Conservation (phyloP, 352 stramenopile genomes). For the Phytophthora tentaculata region DNA sequence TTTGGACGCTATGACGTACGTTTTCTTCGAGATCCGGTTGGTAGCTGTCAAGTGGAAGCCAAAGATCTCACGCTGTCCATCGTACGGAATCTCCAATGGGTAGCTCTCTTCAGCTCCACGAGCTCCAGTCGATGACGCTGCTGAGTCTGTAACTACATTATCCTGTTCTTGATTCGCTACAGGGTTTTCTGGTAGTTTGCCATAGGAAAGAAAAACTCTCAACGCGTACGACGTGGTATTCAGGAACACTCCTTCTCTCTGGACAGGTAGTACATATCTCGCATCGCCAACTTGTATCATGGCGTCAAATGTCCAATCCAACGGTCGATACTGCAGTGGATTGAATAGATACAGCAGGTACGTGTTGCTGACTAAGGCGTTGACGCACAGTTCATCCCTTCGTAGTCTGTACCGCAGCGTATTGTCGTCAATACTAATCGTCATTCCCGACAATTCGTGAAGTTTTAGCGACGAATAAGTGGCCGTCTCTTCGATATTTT, state of each 20-base stretch:
- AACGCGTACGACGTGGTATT: slow-evolving; percentile 76
- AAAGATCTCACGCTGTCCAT: slow-evolving; percentile 60
- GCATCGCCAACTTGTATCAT: slow-evolving; percentile 62
- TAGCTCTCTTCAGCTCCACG: slow-evolving; percentile 62
- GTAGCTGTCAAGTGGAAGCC: slow-evolving; percentile 73
- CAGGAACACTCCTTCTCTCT: slow-evolving; percentile 84
- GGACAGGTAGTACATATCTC: slow-evolving; percentile 55
- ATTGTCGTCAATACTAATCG: slow-evolving; percentile 87
- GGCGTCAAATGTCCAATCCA: slow-evolving; percentile 85
- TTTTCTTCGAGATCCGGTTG: slow-evolving; percentile 76
- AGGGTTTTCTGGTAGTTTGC: slow-evolving; percentile 59
- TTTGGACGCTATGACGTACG: slow-evolving; percentile 62
- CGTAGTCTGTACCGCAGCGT: slow-evolving; percentile 77
- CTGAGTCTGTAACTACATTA: slow-evolving; percentile 15
- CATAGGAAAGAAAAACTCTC: slow-evolving; percentile 87
- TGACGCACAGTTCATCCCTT: slow-evolving; percentile 69
- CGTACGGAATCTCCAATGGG: slow-evolving; percentile 68
- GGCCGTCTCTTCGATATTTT: slow-evolving; percentile 10
- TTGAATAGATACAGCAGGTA: slow-evolving; percentile 92
- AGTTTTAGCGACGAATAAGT: slow-evolving; percentile 63
- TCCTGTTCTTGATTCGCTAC: slow-evolving; percentile 20
- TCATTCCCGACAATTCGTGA: slow-evolving; percentile 88
- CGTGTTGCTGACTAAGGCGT: slow-evolving; percentile 85
- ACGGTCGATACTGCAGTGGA: slow-evolving; percentile 74
- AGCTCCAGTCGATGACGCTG: slow-evolving; percentile 16